Evolutionary conservation across 768 basidiomycete genomes (phyloP).

Genomic region (Cystoderma amianthinum): DNA sequence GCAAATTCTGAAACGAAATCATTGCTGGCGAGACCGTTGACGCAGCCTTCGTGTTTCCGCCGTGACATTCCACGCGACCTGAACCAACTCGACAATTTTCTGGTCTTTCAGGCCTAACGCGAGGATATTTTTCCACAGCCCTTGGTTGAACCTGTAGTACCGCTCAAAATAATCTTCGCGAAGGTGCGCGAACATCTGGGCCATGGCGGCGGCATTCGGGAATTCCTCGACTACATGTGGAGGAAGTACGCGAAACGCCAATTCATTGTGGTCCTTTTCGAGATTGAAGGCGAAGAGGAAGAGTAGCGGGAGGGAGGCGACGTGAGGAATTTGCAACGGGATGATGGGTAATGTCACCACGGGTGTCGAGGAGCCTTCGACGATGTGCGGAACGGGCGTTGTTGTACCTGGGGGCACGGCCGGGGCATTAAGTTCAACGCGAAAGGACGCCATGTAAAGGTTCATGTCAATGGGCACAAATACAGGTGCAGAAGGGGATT

Average conservation of each 20-base stretch:
- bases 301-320: slow-evolving; percentile 45
- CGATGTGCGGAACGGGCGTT: slow-evolving; percentile 19
- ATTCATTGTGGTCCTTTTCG: slow-evolving; percentile 36
- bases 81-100: slow-evolving; percentile 38
- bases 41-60: slow-evolving; percentile 50
- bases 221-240: slow-evolving; percentile 49
- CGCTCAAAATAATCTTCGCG: slow-evolving; percentile 29
- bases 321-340: slow-evolving; percentile 42
- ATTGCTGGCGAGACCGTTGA: too few species aligned
- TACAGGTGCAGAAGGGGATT: slow-evolving; percentile 21
- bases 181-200: slow-evolving; percentile 35
- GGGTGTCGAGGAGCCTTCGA: slow-evolving; percentile 13
- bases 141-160: slow-evolving; percentile 37
- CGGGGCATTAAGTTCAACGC: slow-evolving; percentile 26
- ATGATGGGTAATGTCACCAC: slow-evolving; percentile 48
- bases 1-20: neutral
- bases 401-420: slow-evolving; percentile 22
- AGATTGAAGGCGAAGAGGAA: slow-evolving; percentile 52
- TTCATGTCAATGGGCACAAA: slow-evolving; percentile 48
- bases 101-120: slow-evolving; percentile 41
- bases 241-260: slow-evolving; percentile 51
- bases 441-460: slow-evolving; percentile 34
- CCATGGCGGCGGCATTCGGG: slow-evolving; percentile 54
- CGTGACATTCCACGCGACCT: slow-evolving; percentile 69
- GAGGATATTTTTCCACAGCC: slow-evolving; percentile 63